A percentile compares a stretch with the other conserved stretches of the same genome.
These are phyloP conservation scores for Pichia sp. DNA, from an alignment of 1,139 yeast species.

Conservation along the genomic window DNA sequence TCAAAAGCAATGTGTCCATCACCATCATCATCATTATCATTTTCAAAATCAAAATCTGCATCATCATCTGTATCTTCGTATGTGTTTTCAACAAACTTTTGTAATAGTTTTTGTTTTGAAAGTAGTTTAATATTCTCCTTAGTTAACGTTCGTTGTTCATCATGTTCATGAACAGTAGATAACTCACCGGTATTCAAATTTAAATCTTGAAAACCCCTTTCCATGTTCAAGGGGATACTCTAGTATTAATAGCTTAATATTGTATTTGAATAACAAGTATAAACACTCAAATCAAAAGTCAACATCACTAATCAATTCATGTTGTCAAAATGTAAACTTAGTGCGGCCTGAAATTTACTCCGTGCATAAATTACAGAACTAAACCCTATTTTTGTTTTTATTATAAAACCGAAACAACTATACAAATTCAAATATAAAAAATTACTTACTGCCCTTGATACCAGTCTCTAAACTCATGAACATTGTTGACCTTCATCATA, in stretches of 20 bases:
- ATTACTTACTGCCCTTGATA: background rate
- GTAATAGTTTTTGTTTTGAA: background rate
- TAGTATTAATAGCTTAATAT: background rate
- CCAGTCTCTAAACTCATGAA: conserved; percentile 17
- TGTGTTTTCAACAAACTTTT: conserved; percentile 8
- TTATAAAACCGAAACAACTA: background rate
- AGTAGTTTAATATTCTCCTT: conserved; percentile 6
- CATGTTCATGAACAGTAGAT: conserved; percentile 23
- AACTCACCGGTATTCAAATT: conserved; percentile 6
- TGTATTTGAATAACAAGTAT: background rate
- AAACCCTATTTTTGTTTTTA: too few relatives aligned
- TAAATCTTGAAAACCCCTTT: conserved; percentile 2
- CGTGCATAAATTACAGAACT: background rate
- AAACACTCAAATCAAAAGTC: background rate
- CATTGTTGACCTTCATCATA: conserved; percentile 13
- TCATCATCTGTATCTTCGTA: conserved; percentile 9
- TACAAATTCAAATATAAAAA: background rate
- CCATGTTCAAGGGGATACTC: background rate
- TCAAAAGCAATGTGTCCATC: conserved; percentile 13
- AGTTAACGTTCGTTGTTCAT: conserved; percentile 2
- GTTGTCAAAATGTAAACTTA: background rate
- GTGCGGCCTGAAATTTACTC: background rate
- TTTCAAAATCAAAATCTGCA: background rate
- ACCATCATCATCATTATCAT: background rate
- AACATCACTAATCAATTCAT: background rate